Evolutionary conservation across 805 yeast species (phyloP).

Genomic region (Tetrapisispora pingtungensis): DNA sequence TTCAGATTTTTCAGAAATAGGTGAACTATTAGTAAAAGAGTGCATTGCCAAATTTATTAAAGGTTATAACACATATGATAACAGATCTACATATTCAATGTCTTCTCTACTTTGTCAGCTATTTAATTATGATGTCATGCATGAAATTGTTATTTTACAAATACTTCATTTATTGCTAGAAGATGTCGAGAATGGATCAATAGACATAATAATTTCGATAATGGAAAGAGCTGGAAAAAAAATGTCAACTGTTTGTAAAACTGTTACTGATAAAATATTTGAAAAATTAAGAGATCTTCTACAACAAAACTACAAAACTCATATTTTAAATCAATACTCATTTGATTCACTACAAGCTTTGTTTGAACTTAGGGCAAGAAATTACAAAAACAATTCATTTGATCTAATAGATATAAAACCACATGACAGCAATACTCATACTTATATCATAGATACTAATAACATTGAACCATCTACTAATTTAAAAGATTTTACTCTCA

Average conservation of each 20-base stretch:
- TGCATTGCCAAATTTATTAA: conserved; percentile 49
- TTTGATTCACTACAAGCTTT: conserved; percentile 41
- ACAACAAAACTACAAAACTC: conserved; percentile 34
- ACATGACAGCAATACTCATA: conserved; percentile 1
- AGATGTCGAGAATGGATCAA: conserved; percentile 39
- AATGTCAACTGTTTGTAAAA: conserved; percentile 34
- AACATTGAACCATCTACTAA: conserved; percentile 25
- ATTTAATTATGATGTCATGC: conserved; percentile 50
- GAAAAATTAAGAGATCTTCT: conserved; percentile 53
- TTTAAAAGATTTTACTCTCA: conserved; percentile 43
- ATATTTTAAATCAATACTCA: conserved; percentile 34
- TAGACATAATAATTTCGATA: conserved; percentile 44
- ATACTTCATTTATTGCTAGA: conserved; percentile 38
- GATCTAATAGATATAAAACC: conserved; percentile 27
- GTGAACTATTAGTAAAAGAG: conserved; percentile 45
- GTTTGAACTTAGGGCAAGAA: conserved; percentile 39
- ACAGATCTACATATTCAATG: conserved; percentile 34
- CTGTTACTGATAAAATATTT: conserved; percentile 41
- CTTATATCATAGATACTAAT: conserved; percentile 3
- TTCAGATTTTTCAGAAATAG: conserved; percentile 59
- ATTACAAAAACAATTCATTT: conserved; percentile 26
- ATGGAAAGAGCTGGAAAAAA: conserved; percentile 44
- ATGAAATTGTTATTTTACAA: conserved; percentile 45
- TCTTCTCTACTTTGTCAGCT: conserved; percentile 50
- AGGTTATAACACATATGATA: conserved; percentile 40